Conservation (phyloP, 2,329 filamentous ascomycete genomes). For the Alternaria dauci region DNA sequence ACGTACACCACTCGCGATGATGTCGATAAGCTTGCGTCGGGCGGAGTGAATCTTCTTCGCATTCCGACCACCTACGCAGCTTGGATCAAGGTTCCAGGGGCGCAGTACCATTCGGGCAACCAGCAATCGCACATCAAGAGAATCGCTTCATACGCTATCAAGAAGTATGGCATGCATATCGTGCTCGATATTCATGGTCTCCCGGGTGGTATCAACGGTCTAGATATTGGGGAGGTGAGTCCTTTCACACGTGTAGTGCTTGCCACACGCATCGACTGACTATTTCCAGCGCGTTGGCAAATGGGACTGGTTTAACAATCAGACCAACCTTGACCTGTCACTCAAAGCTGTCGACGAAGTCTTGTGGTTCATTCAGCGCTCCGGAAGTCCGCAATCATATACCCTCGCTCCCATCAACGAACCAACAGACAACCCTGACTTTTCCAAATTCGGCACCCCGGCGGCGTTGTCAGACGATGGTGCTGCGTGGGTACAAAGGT, state of each 20-base stretch:
- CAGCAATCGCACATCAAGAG: conserved; percentile 39
- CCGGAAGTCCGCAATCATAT: conserved; percentile 42
- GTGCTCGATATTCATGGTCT: conserved; percentile 49
- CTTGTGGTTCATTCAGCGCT: conserved; percentile 42
- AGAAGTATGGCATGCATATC: conserved; percentile 48
- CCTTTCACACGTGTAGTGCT: background rate
- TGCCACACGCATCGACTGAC: background rate
- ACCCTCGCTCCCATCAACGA: conserved; percentile 53
- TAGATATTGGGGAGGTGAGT: conserved; percentile 19
- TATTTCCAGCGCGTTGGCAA: conserved; percentile 25
- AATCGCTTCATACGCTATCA: conserved; percentile 49
- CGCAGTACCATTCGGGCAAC: conserved; percentile 44
- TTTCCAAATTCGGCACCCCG: conserved; percentile 43
- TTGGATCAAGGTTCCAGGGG: conserved; percentile 50
- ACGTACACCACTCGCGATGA: conserved; percentile 39
- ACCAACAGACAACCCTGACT: conserved; percentile 42
- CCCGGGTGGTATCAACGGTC: conserved; percentile 43
- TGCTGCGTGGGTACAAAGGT: conserved; percentile 44
- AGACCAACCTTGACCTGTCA: conserved; percentile 46
- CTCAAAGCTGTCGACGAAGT: conserved; percentile 43
- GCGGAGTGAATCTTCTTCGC: conserved; percentile 45
- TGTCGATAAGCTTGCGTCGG: conserved; percentile 46
- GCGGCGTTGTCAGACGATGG: conserved; percentile 41
- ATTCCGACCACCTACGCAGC: conserved; percentile 51
- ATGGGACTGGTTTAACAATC: conserved; percentile 49